phyloP scores from a whole-genome alignment of 148 eudicot genomes.

The Vaccinium myrtillus region DNA sequence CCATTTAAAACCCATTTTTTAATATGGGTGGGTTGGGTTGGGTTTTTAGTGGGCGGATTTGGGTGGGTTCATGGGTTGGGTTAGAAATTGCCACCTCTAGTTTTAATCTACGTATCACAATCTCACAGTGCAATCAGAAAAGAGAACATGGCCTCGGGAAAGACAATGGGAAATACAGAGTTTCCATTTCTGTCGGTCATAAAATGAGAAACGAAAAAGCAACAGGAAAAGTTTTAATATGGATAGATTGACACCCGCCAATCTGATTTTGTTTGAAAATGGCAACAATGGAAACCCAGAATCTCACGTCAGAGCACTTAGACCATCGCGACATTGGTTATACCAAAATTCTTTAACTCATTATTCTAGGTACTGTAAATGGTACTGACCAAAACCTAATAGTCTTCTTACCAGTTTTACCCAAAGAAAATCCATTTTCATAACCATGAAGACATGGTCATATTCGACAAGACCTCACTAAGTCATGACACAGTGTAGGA shows the following conservation, averaged over 20 bases:
- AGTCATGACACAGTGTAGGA: background rate
- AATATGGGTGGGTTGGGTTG: too few species aligned
- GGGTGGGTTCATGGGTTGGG: too few species aligned
- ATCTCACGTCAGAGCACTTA: background rate
- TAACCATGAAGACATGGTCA: background rate
- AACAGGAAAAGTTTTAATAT: background rate
- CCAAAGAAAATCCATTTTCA: background rate
- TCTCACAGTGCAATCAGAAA: background rate
- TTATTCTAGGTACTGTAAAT: background rate
- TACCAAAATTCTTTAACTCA: slow-evolving; percentile 8
- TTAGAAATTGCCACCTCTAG: too few species aligned
- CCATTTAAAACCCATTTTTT: too few species aligned
- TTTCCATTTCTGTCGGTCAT: background rate
- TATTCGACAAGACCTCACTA: background rate
- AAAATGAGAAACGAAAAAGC: background rate
- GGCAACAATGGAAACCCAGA: background rate
- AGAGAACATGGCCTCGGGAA: background rate
- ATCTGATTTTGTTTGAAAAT: background rate
- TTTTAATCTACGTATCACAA: background rate
- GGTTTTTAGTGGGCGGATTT: too few species aligned
- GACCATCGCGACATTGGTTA: background rate
- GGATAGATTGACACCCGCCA: background rate
- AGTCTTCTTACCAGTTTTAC: background rate
- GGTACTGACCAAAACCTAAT: background rate
- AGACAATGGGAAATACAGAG: background rate